Conservation (phyloP, 768 basidiomycete species). For the Trametes cinnabarina region DNA sequence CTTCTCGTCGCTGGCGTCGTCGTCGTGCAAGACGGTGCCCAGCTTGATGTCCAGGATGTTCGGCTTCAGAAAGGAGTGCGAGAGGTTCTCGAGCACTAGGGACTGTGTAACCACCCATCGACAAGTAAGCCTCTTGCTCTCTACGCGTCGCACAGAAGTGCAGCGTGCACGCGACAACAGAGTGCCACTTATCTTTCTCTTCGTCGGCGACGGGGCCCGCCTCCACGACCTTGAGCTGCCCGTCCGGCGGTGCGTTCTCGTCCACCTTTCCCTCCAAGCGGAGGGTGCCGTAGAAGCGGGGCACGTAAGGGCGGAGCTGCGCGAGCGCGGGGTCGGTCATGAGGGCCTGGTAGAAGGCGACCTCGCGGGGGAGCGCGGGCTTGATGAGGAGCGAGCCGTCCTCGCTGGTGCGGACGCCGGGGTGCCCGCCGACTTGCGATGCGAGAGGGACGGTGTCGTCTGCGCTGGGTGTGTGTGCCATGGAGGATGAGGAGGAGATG, state of each 20-base stretch:
- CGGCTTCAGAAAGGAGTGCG: constrained; percentile 70
- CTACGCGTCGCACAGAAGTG: background rate
- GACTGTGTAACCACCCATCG: constrained; percentile 43
- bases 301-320: constrained; percentile 57
- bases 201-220: constrained; percentile 13
- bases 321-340: constrained; percentile 40
- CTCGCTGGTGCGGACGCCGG: constrained; percentile 65
- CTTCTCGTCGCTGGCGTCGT: constrained; percentile 67
- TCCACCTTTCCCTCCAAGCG: constrained; percentile 64
- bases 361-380: constrained; percentile 61
- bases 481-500: background rate
- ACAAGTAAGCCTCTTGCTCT: background rate
- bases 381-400: constrained; percentile 84
- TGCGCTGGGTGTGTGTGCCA: background rate
- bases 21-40: constrained; percentile 84
- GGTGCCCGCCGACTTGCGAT: constrained; percentile 80
- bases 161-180: background rate
- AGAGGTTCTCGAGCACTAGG: constrained; percentile 83
- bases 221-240: constrained; percentile 19
- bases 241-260: constrained; percentile 26
- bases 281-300: constrained; percentile 78
- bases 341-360: constrained; percentile 66
- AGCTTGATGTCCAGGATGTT: constrained; percentile 93
- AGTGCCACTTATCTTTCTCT: constrained; percentile 46
- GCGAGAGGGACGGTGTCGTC: constrained; percentile 34